Conservation (phyloP, 768 basidiomycete species). For the Phylloporus scabripes region DNA sequence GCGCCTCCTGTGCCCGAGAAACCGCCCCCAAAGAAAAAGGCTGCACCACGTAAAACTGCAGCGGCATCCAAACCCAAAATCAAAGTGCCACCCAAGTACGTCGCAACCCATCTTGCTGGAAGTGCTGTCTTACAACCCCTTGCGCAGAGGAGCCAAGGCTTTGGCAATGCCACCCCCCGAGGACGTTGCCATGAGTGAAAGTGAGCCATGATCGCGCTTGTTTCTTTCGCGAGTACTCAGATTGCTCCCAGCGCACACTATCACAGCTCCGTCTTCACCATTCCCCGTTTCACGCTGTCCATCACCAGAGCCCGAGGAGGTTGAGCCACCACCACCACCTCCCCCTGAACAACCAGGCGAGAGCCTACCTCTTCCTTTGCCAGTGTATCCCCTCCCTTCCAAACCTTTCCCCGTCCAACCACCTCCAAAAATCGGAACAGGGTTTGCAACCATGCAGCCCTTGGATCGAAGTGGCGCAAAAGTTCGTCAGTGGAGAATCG, state of each 20-base stretch:
- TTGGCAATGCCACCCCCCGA: conserved; percentile 38
- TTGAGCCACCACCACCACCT: conserved; percentile 27
- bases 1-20: conserved; percentile 27
- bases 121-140: conserved; percentile 5
- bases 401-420: conserved; percentile 81
- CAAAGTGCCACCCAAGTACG: conserved; percentile 30
- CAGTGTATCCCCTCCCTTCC: conserved; percentile 73
- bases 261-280: conserved; percentile 72
- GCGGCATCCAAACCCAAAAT: conserved; percentile 32
- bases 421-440: conserved; percentile 67
- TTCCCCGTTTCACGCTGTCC: conserved; percentile 33
- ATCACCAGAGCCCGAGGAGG: conserved; percentile 48
- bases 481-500: conserved; percentile 67
- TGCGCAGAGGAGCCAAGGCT: conserved; percentile 26
- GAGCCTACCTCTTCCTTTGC: conserved; percentile 46
- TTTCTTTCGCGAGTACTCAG: conserved; percentile 2
- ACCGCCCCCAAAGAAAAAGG: conserved; percentile 45
- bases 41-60: conserved; percentile 39
- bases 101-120: neutral
- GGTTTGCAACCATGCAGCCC: conserved; percentile 61
- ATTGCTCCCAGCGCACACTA: conserved; percentile 45
- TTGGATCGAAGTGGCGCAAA: conserved; percentile 60
- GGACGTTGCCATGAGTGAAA: conserved; percentile 57
- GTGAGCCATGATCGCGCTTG: conserved; percentile 31
- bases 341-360: conserved; percentile 38